Conservation (phyloP, 192 early-diverging fungal genomes). For the Linnemannia hyalina region DNA sequence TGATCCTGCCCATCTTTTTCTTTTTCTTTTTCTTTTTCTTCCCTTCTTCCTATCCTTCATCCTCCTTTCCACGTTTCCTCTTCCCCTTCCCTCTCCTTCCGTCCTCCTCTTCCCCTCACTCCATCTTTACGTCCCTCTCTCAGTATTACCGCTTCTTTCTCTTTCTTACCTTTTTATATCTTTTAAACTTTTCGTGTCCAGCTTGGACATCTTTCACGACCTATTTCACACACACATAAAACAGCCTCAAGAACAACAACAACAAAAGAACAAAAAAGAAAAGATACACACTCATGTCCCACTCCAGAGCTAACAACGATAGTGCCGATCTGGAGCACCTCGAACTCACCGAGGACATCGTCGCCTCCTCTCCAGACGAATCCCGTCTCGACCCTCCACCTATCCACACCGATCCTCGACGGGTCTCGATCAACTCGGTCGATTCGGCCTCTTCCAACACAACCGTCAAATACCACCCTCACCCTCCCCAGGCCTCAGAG, state of each 20-base stretch:
- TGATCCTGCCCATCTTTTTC: background rate
- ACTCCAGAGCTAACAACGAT: constrained; percentile 50
- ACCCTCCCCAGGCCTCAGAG: constrained; percentile 10
- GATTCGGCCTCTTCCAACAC: constrained; percentile 33
- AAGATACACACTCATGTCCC: constrained; percentile 26
- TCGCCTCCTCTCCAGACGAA: constrained; percentile 3
- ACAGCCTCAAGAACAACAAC: background rate
- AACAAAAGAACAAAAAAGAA: background rate
- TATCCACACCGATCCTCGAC: constrained; percentile 17
- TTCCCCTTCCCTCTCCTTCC: background rate
- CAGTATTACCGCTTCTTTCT: too few relatives aligned
- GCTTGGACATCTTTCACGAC: background rate
- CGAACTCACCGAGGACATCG: constrained; percentile 37
- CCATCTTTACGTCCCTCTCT: background rate
- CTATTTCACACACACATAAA: background rate
- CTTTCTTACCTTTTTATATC: background rate
- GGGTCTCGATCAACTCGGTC: constrained; percentile 48
- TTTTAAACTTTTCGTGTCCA: background rate
- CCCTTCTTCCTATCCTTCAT: background rate
- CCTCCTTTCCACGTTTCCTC: background rate
- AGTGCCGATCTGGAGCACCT: constrained; percentile 54
- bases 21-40: background rate
- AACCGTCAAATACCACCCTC: constrained; percentile 42
- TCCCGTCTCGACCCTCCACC: constrained; percentile 2
- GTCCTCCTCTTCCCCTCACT: background rate